phyloP scores from a whole-genome alignment of 2,329 filamentous ascomycete species.

The Triangularia setosa region DNA sequence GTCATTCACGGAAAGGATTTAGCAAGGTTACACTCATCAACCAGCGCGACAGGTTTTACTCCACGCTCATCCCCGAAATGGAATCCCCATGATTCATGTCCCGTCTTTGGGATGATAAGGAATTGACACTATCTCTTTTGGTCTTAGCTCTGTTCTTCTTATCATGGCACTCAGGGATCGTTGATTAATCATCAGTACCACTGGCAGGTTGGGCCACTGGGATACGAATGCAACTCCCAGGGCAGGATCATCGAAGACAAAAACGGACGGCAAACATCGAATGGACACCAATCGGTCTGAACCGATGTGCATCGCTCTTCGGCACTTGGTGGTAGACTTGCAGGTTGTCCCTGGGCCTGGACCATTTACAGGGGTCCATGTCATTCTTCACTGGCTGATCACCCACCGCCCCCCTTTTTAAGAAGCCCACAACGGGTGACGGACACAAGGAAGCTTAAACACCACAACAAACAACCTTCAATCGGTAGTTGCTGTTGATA shows the following conservation, averaged over 20 bases:
- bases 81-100: neutral
- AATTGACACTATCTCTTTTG: neutral
- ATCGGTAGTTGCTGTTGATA: neutral
- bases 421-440: neutral
- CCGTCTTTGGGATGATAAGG: neutral
- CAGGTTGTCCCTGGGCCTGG: neutral
- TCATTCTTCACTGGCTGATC: neutral
- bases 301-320: neutral
- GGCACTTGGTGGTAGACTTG: neutral
- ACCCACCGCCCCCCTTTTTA: neutral
- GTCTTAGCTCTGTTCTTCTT: neutral
- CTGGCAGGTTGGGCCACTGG: neutral
- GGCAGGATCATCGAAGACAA: neutral
- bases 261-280: neutral
- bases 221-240: too few relatives aligned
- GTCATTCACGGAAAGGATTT: neutral
- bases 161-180: neutral
- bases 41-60: neutral
- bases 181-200: neutral
- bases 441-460: neutral
- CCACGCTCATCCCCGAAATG: neutral
- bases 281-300: neutral
- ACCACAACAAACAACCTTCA: neutral
- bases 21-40: neutral
- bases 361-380: neutral